Conservation (phyloP, 371 early-diverging fungal species). For the Amoeboaphelidium protococcarum region DNA sequence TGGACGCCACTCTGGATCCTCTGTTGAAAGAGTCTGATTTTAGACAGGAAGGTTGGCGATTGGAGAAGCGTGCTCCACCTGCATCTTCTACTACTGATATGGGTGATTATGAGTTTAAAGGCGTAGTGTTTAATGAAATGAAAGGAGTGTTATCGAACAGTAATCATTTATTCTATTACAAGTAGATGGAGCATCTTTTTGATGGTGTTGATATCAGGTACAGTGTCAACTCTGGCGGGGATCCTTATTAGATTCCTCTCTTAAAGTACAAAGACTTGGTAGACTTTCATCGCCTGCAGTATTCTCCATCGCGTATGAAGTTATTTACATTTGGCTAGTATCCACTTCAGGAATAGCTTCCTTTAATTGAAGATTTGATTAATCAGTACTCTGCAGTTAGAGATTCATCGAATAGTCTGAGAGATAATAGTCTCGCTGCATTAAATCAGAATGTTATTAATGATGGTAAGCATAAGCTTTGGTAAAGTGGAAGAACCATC, state of each 20-base stretch:
- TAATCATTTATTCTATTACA: not conserved
- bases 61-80: constrained; percentile 45
- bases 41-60: constrained; percentile 80
- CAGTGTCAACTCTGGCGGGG: constrained; percentile 59
- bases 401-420: too few relatives aligned
- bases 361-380: not conserved
- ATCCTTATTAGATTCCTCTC: constrained; percentile 60
- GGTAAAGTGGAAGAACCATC: not conserved
- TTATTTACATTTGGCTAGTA: constrained; percentile 57
- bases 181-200: constrained; percentile 43
- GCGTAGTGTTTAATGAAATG: constrained; percentile 94
- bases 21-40: constrained; percentile 45
- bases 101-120: constrained; percentile 34
- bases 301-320: constrained; percentile 69
- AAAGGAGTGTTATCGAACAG: constrained; percentile 54
- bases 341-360: not conserved
- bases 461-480: not conserved
- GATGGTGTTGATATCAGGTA: constrained; percentile 57
- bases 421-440: too few relatives aligned
- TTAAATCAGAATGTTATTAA: not conserved
- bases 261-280: constrained; percentile 53
- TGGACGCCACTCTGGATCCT: constrained; percentile 74
- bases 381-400: not conserved
- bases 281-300: constrained; percentile 50
- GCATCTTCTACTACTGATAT: not conserved